Percentiles rank a stretch among this genome's conserved stretches.
Evolutionary conservation across 305 asterid species (phyloP).

Genomic region (Fraxinus greggii): DNA sequence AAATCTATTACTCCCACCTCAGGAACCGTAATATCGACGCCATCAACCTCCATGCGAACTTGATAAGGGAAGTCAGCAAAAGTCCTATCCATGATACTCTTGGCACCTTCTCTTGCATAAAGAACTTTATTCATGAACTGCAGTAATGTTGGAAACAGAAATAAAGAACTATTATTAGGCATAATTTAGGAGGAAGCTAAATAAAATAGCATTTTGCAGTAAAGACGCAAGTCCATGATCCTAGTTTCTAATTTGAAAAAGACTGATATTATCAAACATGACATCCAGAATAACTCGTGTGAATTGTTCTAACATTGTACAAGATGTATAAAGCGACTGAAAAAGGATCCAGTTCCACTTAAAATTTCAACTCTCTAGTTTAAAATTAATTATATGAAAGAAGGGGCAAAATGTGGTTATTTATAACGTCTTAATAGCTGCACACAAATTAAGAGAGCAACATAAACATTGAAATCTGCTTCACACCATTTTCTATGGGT

Average conservation of each 20-base stretch:
- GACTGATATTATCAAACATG: background rate
- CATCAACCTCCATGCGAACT: slow-evolving; percentile 93
- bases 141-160: slow-evolving; percentile 27
- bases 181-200: background rate
- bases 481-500: background rate
- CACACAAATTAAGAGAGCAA: background rate
- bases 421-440: background rate
- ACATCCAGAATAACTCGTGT: background rate
- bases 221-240: background rate
- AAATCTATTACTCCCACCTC: slow-evolving; percentile 56
- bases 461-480: background rate
- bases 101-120: slow-evolving; percentile 98
- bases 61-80: slow-evolving; percentile 91
- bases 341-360: background rate
- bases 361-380: background rate
- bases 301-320: background rate
- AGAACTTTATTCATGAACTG: slow-evolving; percentile 99
- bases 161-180: background rate
- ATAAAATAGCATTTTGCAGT: background rate
- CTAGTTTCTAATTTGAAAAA: background rate
- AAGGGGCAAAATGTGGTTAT: background rate
- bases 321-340: background rate
- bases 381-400: background rate
- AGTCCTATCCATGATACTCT: slow-evolving; percentile 87
- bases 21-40: slow-evolving; percentile 87